phyloP scores from a whole-genome alignment of 2,329 filamentous ascomycete genomes.

The Fusarium mexicanum region DNA sequence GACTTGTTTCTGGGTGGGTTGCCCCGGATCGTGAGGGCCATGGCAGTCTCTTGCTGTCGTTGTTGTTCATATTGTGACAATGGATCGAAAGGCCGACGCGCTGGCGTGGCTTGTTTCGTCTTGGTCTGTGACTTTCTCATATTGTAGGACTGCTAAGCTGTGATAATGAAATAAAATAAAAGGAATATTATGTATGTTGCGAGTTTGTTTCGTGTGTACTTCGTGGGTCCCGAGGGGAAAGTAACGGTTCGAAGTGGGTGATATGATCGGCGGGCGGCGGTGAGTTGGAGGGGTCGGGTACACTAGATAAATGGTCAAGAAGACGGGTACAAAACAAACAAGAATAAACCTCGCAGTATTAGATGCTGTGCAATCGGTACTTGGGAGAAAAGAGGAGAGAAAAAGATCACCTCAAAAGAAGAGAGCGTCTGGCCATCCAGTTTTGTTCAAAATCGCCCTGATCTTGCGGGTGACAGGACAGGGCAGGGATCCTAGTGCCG shows the following conservation, averaged over 20 bases:
- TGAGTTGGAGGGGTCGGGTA: constrained; percentile 22
- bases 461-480: constrained; percentile 8
- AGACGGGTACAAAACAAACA: constrained; percentile 5
- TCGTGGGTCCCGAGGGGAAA: constrained; percentile 18
- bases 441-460: constrained; percentile 23
- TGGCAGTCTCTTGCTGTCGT: constrained; percentile 34
- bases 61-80: constrained; percentile 36
- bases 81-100: constrained; percentile 28
- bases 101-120: constrained; percentile 14
- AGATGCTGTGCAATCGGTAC: constrained; percentile 14
- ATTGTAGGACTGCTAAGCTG: constrained; percentile 1
- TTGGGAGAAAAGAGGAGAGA: constrained; percentile 7
- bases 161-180: neutral
- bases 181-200: constrained; percentile 10
- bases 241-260: constrained; percentile 2
- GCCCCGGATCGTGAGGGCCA: constrained; percentile 41
- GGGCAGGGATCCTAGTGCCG: constrained; percentile 13
- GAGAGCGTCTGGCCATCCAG: constrained; percentile 6
- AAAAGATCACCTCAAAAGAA: constrained; percentile 14
- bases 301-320: constrained; percentile 27
- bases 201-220: constrained; percentile 13
- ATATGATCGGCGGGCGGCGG: constrained; percentile 26
- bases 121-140: constrained; percentile 37
- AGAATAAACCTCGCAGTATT: constrained; percentile 6
- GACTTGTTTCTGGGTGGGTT: constrained; percentile 37